phyloP scores from a whole-genome alignment of 148 eudicot genomes.

The Rheum nobile region DNA sequence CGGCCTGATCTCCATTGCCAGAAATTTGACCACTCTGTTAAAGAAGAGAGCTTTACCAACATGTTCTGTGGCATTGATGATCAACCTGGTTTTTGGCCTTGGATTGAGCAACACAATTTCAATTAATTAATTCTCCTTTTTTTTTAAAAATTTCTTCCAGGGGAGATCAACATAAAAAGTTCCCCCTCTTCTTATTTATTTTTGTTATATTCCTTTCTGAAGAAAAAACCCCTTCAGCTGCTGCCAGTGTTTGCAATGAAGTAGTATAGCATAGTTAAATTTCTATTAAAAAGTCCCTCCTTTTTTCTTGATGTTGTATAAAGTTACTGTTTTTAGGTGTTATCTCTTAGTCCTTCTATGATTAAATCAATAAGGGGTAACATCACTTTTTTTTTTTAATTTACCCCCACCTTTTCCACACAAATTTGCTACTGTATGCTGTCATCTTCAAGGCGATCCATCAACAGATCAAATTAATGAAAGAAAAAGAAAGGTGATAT shows the following conservation, averaged over 20 bases:
- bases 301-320: not conserved
- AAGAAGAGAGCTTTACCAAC: constrained; percentile 66
- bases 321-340: constrained; percentile 1
- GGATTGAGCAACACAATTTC: constrained; percentile 80
- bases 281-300: not conserved
- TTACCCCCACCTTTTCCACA: not conserved
- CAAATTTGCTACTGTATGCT: not conserved
- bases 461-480: not conserved
- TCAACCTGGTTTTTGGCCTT: constrained; percentile 80
- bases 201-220: not conserved
- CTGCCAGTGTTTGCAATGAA: constrained; percentile 2
- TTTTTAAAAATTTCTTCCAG: not conserved
- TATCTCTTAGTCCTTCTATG: not conserved
- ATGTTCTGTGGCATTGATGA: constrained; percentile 82
- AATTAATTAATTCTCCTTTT: constrained; percentile 18
- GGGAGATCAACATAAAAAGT: not conserved
- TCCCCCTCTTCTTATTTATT: not conserved
- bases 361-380: not conserved
- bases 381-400: not conserved
- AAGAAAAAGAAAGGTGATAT: not conserved
- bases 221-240: not conserved
- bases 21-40: constrained; percentile 30
- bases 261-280: constrained; percentile 1
- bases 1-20: constrained; percentile 20
- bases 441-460: not conserved